Evolutionary conservation across 306 rosid genomes (phyloP).

Genomic region (Pyrus bretschneideri): DNA sequence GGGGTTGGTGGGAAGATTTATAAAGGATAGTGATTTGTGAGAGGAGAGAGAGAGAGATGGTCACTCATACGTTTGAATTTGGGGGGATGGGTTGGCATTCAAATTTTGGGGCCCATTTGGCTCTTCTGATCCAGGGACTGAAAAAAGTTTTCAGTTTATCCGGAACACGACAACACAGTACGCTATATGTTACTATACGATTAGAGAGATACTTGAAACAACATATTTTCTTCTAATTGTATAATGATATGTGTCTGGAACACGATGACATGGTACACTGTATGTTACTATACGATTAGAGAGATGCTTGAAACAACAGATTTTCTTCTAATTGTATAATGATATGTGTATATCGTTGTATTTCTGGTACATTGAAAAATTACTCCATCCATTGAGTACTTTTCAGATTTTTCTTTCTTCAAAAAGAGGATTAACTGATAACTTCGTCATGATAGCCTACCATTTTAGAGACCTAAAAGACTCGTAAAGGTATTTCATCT

Average conservation of each 20-base stretch:
- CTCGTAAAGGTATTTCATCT: fast-evolving
- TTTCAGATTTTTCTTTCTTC: too few relatives aligned
- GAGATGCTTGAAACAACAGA: too few relatives aligned
- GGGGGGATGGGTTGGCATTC: neutral
- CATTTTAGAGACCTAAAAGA: fast-evolving
- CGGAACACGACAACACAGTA: too few relatives aligned
- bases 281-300: too few relatives aligned
- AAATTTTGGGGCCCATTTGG: neutral
- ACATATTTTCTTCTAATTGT: too few relatives aligned
- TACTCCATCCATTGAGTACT: neutral
- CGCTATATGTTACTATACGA: too few relatives aligned
- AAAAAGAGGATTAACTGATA: fast-evolving
- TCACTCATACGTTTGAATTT: slow-evolving; percentile 5
- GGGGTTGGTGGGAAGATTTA: neutral
- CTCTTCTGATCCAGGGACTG: neutral
- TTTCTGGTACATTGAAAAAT: too few relatives aligned
- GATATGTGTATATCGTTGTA: fast-evolving
- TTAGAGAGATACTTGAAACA: too few relatives aligned
- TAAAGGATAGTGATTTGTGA: neutral
- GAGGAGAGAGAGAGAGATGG: neutral
- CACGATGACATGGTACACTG: too few relatives aligned
- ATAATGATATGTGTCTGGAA: fast-evolving
- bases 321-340: too few relatives aligned
- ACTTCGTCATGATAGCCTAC: fast-evolving
- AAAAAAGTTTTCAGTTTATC: fast-evolving